phyloP scores from a whole-genome alignment of 441 rosid genomes.

The Euphorbia schlechtendalii region DNA sequence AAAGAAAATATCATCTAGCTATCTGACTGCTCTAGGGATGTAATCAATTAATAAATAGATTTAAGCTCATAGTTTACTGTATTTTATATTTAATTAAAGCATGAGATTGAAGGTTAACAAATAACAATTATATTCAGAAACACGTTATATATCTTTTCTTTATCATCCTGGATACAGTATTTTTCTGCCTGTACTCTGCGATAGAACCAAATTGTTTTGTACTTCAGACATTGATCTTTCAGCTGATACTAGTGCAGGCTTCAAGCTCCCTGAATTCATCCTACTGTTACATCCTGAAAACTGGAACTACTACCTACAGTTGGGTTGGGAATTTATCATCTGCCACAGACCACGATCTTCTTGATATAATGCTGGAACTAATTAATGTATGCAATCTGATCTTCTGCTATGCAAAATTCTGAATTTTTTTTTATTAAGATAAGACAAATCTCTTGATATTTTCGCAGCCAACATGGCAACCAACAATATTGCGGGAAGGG shows the following conservation, averaged over 20 bases:
- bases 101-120: background rate
- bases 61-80: background rate
- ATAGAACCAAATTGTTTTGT: background rate
- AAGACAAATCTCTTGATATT: slow-evolving; percentile 9
- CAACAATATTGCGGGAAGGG: slow-evolving; percentile 75
- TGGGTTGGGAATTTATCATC: slow-evolving; percentile 83
- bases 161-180: background rate
- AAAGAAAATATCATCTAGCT: background rate
- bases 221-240: slow-evolving; percentile 15
- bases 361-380: slow-evolving; percentile 72
- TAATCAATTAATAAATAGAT: background rate
- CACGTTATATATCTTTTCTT: background rate
- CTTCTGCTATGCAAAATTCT: slow-evolving; percentile 2
- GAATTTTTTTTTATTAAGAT: background rate
- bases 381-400: slow-evolving; percentile 47
- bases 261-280: slow-evolving; percentile 75
- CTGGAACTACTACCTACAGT: slow-evolving; percentile 54
- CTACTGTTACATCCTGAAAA: slow-evolving; percentile 74
- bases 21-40: background rate
- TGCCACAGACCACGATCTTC: slow-evolving; percentile 62
- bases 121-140: background rate
- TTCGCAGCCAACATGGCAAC: slow-evolving; percentile 73
- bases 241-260: slow-evolving; percentile 42
- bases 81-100: background rate
- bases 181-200: background rate